Evolutionary conservation across 495 filamentous ascomycete species (phyloP).

Genomic region (Neurospora hispaniola): DNA sequence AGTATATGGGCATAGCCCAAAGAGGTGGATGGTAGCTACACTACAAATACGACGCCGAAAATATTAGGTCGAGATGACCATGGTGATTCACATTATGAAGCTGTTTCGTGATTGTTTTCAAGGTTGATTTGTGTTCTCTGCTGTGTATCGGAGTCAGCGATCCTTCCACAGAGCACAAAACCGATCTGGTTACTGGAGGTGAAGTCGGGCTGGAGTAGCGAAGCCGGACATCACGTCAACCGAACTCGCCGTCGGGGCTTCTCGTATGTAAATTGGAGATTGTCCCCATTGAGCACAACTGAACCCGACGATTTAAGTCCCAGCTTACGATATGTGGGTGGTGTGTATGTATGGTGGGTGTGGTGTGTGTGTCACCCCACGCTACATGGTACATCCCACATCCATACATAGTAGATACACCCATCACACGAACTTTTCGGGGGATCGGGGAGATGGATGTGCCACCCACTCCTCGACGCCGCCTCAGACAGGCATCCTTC

Average conservation of each 20-base stretch:
- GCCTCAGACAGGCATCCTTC: neutral
- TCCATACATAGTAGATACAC: too few relatives aligned
- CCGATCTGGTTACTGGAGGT: too few relatives aligned
- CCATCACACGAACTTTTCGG: neutral
- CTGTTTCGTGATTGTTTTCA: neutral
- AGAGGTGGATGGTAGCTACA: neutral
- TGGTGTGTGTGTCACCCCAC: neutral
- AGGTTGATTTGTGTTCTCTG: neutral
- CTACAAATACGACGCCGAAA: neutral
- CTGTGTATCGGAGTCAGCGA: neutral
- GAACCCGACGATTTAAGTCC: neutral
- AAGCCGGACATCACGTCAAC: neutral
- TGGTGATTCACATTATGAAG: neutral
- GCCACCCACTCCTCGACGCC: neutral
- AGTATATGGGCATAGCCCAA: neutral
- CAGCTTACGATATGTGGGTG: neutral
- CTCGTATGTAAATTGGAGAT: neutral
- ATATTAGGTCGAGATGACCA: neutral
- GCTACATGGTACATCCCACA: neutral
- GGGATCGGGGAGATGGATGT: neutral
- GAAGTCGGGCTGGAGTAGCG: neutral
- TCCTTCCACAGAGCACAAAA: neutral
- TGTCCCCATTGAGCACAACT: neutral
- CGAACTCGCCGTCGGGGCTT: neutral
- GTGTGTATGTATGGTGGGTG: neutral